These are phyloP conservation scores for Phytophthora vignae DNA, from an alignment of 352 stramenopile species.

Conservation along the genomic window DNA sequence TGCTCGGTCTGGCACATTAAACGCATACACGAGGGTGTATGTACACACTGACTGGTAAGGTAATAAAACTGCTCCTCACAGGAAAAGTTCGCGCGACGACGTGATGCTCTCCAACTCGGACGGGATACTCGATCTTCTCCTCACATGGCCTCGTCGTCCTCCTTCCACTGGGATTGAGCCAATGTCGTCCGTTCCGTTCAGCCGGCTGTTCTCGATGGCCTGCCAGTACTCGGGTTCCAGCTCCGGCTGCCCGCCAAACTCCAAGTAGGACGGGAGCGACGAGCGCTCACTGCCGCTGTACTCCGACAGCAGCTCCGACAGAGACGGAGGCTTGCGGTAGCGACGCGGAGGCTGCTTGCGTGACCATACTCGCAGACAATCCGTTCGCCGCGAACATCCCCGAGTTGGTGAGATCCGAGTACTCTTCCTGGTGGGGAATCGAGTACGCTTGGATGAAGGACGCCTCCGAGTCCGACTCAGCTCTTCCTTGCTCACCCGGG, in stretches of 20 bases:
- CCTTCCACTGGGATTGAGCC: slow-evolving; percentile 35
- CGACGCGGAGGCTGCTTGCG: slow-evolving; percentile 25
- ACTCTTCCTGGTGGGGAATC: slow-evolving; percentile 24
- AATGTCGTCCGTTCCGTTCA: slow-evolving; percentile 14
- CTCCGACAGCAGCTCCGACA: slow-evolving; percentile 72
- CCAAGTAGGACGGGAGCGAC: slow-evolving; percentile 37
- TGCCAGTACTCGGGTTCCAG: slow-evolving; percentile 47
- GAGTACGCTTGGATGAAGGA: slow-evolving; percentile 31
- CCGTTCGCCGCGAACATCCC: slow-evolving; percentile 30
- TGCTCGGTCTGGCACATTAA: slow-evolving; percentile 13
- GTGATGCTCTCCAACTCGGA: slow-evolving; percentile 31
- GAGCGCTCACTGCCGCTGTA: slow-evolving; percentile 50
- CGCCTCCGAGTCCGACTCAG: slow-evolving; percentile 25
- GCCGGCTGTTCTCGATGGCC: slow-evolving; percentile 29
- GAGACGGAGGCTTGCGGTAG: slow-evolving; percentile 50
- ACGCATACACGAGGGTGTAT: slow-evolving; percentile 21
- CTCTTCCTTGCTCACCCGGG: slow-evolving; percentile 10
- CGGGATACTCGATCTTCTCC: slow-evolving; percentile 38
- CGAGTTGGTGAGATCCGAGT: slow-evolving; percentile 43
- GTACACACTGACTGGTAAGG: slow-evolving; percentile 15
- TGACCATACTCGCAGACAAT: slow-evolving; percentile 36
- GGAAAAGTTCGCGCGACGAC: slow-evolving; percentile 41
- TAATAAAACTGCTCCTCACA: slow-evolving; percentile 19
- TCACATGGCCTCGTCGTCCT: slow-evolving; percentile 23
- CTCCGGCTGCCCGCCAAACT: slow-evolving; percentile 42